These are phyloP conservation scores for Elsinoe australis DNA, from an alignment of 2,329 filamentous ascomycete species.

Conservation along the genomic window DNA sequence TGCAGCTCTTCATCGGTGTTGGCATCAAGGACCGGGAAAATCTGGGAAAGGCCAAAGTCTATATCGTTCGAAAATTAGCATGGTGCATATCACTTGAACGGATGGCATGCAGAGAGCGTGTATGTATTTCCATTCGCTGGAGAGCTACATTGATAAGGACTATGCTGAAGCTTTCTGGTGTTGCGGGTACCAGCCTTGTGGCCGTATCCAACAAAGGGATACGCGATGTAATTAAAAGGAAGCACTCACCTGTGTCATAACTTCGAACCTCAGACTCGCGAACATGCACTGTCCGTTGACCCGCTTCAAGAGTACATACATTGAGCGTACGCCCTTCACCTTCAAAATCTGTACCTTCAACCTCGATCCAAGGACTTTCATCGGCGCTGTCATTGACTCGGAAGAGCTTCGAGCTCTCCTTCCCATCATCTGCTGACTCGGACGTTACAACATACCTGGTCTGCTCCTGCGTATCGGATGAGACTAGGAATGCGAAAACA, in stretches of 20 bases:
- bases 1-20: conserved; percentile 74
- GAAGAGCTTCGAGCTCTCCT: conserved; percentile 72
- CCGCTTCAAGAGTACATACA: conserved; percentile 72
- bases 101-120: neutral
- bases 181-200: no score
- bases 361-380: conserved; percentile 46
- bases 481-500: conserved; percentile 65
- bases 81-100: neutral
- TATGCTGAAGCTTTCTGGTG: no score
- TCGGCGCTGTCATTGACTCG: conserved; percentile 48
- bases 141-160: neutral
- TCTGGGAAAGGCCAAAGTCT: conserved; percentile 84
- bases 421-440: conserved; percentile 56
- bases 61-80: conserved; percentile 12
- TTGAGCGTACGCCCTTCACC: conserved; percentile 80
- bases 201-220: no score
- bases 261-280: conserved; percentile 78
- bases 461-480: conserved; percentile 35
- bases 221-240: no score
- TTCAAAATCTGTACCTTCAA: conserved; percentile 84
- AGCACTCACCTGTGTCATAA: conserved; percentile 72
- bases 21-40: conserved; percentile 87
- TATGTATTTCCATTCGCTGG: neutral
- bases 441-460: conserved; percentile 79
- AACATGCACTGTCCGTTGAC: conserved; percentile 78